Conservation (phyloP, 805 yeast genomes). For the Zygosaccharomyces bailii region DNA sequence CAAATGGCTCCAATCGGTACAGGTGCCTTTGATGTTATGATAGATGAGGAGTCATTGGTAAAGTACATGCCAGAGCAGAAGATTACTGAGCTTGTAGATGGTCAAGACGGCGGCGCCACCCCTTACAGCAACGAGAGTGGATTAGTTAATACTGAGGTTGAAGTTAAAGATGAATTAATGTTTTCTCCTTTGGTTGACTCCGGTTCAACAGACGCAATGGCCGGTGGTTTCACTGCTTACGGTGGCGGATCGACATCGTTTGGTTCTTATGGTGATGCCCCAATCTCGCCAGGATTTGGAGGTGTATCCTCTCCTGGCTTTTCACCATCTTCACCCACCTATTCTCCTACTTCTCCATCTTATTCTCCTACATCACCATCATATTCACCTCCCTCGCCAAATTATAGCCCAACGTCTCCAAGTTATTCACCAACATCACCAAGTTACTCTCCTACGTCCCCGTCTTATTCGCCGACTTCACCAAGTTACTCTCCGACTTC, state of each 20-base stretch:
- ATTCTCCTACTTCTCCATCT: slow-evolving; percentile 77
- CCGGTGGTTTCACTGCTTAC: slow-evolving; percentile 86
- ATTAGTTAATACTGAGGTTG: slow-evolving; percentile 56
- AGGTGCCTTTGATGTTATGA: slow-evolving; percentile 93
- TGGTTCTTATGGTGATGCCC: slow-evolving; percentile 47
- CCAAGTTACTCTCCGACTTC: slow-evolving; percentile 69
- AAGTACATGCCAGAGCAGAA: slow-evolving; percentile 44
- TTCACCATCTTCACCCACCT: slow-evolving; percentile 72
- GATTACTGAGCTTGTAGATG: slow-evolving; percentile 40
- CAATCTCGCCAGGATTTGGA: slow-evolving; percentile 57
- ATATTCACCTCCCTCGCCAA: slow-evolving; percentile 71
- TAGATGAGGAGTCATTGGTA: slow-evolving; percentile 83
- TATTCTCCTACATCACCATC: slow-evolving; percentile 79
- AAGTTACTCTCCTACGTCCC: slow-evolving; percentile 59
- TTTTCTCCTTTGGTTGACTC: slow-evolving; percentile 92
- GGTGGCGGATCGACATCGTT: slow-evolving; percentile 57
- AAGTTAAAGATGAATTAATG: slow-evolving; percentile 67
- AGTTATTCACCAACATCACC: slow-evolving; percentile 76
- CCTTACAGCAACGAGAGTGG: slow-evolving; percentile 76
- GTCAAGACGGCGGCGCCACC: slow-evolving; percentile 80
- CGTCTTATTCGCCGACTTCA: slow-evolving; percentile 65
- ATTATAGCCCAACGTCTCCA: slow-evolving; percentile 78
- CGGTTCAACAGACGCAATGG: slow-evolving; percentile 67
- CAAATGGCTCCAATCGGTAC: slow-evolving; percentile 99
- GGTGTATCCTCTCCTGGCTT: slow-evolving; percentile 64